Evolutionary conservation across 805 yeast genomes (phyloP).

Genomic region (Candida boleticola): DNA sequence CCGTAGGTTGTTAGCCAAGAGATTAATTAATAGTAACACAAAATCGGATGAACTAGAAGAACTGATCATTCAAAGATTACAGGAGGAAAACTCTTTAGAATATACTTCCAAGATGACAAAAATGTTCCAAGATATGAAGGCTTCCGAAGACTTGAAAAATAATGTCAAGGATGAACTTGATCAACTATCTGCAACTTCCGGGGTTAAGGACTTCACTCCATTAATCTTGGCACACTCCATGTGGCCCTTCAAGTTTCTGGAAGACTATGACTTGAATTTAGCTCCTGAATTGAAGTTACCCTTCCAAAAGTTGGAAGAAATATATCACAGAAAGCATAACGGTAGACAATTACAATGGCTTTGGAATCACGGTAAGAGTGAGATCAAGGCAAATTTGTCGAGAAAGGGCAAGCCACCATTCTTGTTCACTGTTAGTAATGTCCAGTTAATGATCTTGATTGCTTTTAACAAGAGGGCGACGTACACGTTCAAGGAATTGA

Average conservation of each 20-base stretch:
- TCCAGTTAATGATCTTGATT: slow-evolving; percentile 81
- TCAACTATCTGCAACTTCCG: slow-evolving; percentile 16
- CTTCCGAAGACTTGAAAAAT: slow-evolving; percentile 73
- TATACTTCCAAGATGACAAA: slow-evolving; percentile 91
- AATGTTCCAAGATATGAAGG: slow-evolving; percentile 92
- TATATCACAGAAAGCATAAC: slow-evolving; percentile 72
- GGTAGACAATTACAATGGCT: slow-evolving; percentile 94
- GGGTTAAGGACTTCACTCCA: slow-evolving; percentile 58
- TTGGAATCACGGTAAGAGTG: slow-evolving; percentile 93
- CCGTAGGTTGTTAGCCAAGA: slow-evolving; percentile 81
- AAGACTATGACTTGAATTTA: slow-evolving; percentile 45
- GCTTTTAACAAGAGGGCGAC: slow-evolving; percentile 75
- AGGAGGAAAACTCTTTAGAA: slow-evolving; percentile 86
- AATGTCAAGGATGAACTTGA: slow-evolving; percentile 47
- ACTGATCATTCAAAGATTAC: slow-evolving; percentile 76
- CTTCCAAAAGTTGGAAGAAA: slow-evolving; percentile 61
- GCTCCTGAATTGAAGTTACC: slow-evolving; percentile 69
- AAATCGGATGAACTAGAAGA: slow-evolving; percentile 86
- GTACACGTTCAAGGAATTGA: slow-evolving; percentile 58
- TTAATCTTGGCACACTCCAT: slow-evolving; percentile 80
- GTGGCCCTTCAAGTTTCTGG: slow-evolving; percentile 71
- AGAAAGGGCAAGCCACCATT: slow-evolving; percentile 81
- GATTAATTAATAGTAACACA: slow-evolving; percentile 84
- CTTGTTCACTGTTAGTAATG: slow-evolving; percentile 74
- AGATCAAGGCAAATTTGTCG: slow-evolving; percentile 79